Evolutionary conservation across 495 filamentous ascomycete species (phyloP).

Genomic region (Cryomyces minteri): DNA sequence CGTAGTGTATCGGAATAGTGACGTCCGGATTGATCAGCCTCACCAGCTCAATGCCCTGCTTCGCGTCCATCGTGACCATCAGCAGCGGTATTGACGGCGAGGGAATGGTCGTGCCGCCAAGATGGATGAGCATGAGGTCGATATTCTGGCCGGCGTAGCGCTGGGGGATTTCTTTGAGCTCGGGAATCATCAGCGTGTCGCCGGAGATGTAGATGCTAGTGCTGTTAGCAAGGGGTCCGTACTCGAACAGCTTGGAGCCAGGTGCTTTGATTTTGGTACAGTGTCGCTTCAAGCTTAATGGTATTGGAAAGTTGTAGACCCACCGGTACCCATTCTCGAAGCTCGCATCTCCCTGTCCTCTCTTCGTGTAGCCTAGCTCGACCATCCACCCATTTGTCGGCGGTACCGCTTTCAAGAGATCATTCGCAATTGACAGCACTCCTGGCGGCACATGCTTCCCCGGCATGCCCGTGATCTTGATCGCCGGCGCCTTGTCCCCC

Average conservation of each 20-base stretch:
- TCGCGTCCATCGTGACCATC: conserved; percentile 59
- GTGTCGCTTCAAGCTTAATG: background rate
- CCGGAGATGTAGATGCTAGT: conserved; percentile 49
- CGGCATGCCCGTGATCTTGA: conserved; percentile 48
- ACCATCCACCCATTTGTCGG: conserved; percentile 60
- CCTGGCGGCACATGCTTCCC: conserved; percentile 48
- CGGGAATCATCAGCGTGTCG: conserved; percentile 48
- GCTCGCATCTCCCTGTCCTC: conserved; percentile 1
- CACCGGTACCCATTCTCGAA: conserved; percentile 29
- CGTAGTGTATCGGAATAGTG: conserved; percentile 52
- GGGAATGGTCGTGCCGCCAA: conserved; percentile 51
- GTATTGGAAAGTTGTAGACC: background rate
- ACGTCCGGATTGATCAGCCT: conserved; percentile 40
- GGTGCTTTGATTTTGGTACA: background rate
- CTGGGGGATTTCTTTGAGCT: conserved; percentile 40
- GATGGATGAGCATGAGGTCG: conserved; percentile 50
- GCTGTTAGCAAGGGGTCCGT: background rate
- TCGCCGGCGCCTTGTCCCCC: conserved; percentile 15
- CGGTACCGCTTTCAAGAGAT: conserved; percentile 40
- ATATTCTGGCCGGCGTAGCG: conserved; percentile 30
- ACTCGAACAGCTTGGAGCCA: background rate
- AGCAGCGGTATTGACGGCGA: conserved; percentile 33
- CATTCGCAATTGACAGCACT: conserved; percentile 29
- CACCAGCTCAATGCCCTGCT: conserved; percentile 42
- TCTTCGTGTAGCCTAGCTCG: conserved; percentile 33